Base-by-base conservation (phyloP, 1,139 yeast genomes). In the Scheffersomyces cryptocercus region DNA sequence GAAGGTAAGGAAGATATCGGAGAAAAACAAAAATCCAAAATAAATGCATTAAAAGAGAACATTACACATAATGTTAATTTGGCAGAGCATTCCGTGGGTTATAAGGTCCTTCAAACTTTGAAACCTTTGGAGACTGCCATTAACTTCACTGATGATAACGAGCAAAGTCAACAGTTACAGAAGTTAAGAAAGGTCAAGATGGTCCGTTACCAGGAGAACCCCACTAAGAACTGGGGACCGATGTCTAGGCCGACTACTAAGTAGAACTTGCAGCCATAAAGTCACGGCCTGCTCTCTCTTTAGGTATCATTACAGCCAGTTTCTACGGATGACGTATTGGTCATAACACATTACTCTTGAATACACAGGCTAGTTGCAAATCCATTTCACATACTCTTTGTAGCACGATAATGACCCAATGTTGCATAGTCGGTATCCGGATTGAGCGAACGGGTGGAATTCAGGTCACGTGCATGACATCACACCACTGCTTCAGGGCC, bases 191-290 rank as follows among this genome's bases (percentile, higher is more conserved):
- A 81, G 52, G 73, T 88, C 48, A 89, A 89, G 65, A 80, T 91
- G 61, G 89, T 89, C 13, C 76, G 97, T 53, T 91, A 77, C 65
- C 99, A 90, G 63, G 90, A 85, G 58, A 91, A 91, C 61, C 99
- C 99, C 10, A 79, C 88, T 2, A 88, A 86, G 64, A 85, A 88
- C 61, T 93, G 99, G 99, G 99, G 99, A 0, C 99, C 97, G 32
- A 88, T 87, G 68, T 82, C 95, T 3, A 81, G 84, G 56, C 93
- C 93, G 3, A 34, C 45, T 14, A 35, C 36, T 29, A 46, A 48
- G 43, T 44, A 33, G 26, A 20, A 20, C 26, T 20, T 20, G 26
- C 26, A 20, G 8, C 3, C 26, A 20, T 5, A 5, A 5, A 6
- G 26, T 20, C 26, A 16, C 26, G 26, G 8, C 9, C 26, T 20